Percentiles rank a stretch among this genome's conserved stretches.
These are phyloP conservation scores for Omphalotus guepiniiformis DNA, from an alignment of 768 basidiomycete genomes.

Conservation along the genomic window DNA sequence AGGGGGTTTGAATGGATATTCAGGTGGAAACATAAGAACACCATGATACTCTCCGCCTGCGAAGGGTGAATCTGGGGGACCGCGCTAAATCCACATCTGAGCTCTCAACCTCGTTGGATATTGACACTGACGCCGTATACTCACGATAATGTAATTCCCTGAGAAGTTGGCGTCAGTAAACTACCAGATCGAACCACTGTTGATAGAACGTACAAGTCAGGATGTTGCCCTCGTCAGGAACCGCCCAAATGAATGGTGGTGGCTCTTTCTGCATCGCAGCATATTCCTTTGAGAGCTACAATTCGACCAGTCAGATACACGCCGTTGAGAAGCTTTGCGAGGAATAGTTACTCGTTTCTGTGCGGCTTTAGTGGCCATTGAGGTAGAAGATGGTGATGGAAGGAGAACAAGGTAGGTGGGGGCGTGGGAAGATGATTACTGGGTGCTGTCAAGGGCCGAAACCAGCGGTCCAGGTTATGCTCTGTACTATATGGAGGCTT, in stretches of 20 bases:
- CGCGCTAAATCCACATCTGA: constrained; percentile 50
- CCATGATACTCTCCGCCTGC: constrained; percentile 94
- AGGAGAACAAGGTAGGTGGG: no score
- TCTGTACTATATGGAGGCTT: no score
- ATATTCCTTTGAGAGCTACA: constrained; percentile 81
- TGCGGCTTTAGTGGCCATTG: constrained; percentile 83
- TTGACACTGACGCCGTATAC: no score
- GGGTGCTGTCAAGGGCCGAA: no score
- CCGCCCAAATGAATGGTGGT: constrained; percentile 94
- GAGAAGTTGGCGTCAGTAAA: constrained; percentile 8
- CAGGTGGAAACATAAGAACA: constrained; percentile 84
- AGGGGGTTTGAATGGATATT: constrained; percentile 96
- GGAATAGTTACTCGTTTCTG: constrained; percentile 64
- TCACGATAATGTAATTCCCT: constrained; percentile 96
- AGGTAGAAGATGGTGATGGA: no score
- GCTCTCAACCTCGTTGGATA: no score
- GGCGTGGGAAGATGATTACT: no score
- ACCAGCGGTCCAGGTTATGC: no score
- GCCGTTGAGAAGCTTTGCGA: neutral
- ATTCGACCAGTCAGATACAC: neutral
- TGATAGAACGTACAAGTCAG: constrained; percentile 68
- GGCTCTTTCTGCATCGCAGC: constrained; percentile 89
- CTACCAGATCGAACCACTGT: neutral
- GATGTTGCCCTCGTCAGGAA: constrained; percentile 97
- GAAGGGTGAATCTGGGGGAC: constrained; percentile 91